Conservation (phyloP, 352 stramenopile species). For the Phytophthora niederhauseri region DNA sequence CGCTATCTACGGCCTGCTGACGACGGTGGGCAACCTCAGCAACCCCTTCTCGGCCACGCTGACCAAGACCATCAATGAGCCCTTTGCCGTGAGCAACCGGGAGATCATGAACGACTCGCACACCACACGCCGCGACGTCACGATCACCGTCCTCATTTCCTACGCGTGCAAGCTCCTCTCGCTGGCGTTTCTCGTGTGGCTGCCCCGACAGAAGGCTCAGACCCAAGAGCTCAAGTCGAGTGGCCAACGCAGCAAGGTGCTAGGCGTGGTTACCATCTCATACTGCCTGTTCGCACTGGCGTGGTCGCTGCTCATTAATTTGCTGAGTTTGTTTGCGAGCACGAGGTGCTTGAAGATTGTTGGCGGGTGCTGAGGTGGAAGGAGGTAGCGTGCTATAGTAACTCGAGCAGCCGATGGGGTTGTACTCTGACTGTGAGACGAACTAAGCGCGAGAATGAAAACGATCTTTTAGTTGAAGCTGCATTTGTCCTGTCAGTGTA, state of each 20-base stretch:
- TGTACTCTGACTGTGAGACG: neutral
- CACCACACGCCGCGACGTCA: constrained; percentile 37
- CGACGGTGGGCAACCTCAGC: constrained; percentile 47
- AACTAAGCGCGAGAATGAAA: neutral
- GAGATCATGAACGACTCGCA: constrained; percentile 44
- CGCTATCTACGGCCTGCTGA: constrained; percentile 47
- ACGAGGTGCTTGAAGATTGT: constrained; percentile 45
- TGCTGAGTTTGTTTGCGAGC: constrained; percentile 44
- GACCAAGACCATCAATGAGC: constrained; percentile 40
- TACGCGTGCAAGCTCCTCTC: constrained; percentile 42
- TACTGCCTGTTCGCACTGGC: constrained; percentile 42
- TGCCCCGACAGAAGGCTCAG: constrained; percentile 45
- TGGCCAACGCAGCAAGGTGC: constrained; percentile 29
- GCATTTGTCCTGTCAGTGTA: too few species aligned
- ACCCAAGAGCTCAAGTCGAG: constrained; percentile 33
- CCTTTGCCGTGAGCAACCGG: constrained; percentile 41
- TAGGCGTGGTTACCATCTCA: constrained; percentile 34
- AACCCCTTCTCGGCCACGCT: constrained; percentile 47
- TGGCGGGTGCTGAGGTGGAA: constrained; percentile 31
- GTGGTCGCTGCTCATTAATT: constrained; percentile 48
- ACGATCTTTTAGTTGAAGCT: too few species aligned
- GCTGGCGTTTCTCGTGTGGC: constrained; percentile 42
- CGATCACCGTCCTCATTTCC: constrained; percentile 45
- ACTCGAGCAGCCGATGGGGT: neutral
- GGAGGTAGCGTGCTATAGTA: neutral